These are phyloP conservation scores for Ophiocordyceps camponoti-leonardi DNA, from an alignment of 2,329 filamentous ascomycete species.

Conservation along the genomic window DNA sequence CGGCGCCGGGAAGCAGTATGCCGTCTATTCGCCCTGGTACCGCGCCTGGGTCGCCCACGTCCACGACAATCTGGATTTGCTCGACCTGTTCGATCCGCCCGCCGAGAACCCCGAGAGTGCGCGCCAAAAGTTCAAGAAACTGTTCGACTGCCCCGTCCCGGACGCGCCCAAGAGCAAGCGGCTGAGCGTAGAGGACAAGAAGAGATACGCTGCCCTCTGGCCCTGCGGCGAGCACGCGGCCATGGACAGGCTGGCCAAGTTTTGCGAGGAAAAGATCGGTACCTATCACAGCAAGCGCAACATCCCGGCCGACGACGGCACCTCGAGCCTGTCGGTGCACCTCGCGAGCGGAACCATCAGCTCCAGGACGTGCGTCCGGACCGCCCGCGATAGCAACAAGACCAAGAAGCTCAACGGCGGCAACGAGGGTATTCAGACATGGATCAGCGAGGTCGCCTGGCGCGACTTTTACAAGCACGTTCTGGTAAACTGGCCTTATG, in stretches of 20 bases:
- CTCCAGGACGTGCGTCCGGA: constrained; percentile 46
- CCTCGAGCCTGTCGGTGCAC: constrained; percentile 56
- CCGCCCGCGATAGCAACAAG: constrained; percentile 44
- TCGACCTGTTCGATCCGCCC: constrained; percentile 40
- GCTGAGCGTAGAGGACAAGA: constrained; percentile 39
- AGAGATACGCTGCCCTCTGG: constrained; percentile 42
- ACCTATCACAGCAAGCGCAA: constrained; percentile 50
- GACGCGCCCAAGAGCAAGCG: constrained; percentile 44
- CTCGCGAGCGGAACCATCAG: constrained; percentile 52
- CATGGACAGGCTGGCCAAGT: constrained; percentile 41
- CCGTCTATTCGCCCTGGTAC: constrained; percentile 75
- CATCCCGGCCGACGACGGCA: constrained; percentile 41
- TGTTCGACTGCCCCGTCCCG: constrained; percentile 48
- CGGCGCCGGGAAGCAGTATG: constrained; percentile 60
- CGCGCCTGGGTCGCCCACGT: constrained; percentile 58
- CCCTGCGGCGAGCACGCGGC: constrained; percentile 65
- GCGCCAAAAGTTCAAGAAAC: constrained; percentile 25
- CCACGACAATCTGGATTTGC: constrained; percentile 48
- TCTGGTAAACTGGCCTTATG: constrained; percentile 68
- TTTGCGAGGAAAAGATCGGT: constrained; percentile 45
- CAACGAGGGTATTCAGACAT: constrained; percentile 46
- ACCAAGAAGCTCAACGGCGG: constrained; percentile 50
- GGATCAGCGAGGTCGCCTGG: constrained; percentile 77
- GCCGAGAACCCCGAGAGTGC: constrained; percentile 15
- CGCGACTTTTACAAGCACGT: constrained; percentile 82